Evolutionary conservation across 345 rosid genomes (phyloP).

Genomic region (Draba incana): DNA sequence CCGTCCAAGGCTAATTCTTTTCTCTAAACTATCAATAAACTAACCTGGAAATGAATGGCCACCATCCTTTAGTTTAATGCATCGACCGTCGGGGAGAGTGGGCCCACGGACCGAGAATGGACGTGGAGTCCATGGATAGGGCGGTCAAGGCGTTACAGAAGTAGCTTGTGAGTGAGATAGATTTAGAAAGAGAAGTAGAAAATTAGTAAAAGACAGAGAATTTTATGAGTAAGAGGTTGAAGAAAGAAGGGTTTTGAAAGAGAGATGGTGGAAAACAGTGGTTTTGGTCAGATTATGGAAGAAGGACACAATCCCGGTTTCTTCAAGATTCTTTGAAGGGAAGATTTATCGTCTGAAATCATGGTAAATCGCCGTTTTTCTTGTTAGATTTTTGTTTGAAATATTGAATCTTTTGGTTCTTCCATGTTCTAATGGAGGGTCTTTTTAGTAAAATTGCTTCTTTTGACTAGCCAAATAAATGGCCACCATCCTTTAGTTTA

Average conservation of each 20-base stretch:
- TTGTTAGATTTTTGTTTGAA: not conserved
- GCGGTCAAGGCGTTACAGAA: too few species aligned
- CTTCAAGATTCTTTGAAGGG: conserved; percentile 24
- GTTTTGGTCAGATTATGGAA: conserved; percentile 12
- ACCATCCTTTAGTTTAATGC: too few species aligned
- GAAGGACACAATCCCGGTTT: not conserved
- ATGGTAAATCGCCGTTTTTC: not conserved
- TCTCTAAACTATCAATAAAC: too few species aligned
- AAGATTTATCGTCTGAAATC: conserved; percentile 3
- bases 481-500: too few species aligned
- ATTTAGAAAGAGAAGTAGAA: not conserved
- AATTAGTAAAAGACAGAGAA: not conserved
- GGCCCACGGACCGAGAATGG: too few species aligned
- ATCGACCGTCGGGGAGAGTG: too few species aligned
- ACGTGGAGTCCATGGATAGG: too few species aligned
- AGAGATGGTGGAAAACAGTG: conserved; percentile 18
- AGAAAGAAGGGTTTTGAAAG: not conserved
- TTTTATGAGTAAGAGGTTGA: conserved; percentile 8
- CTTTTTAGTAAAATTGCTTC: not conserved
- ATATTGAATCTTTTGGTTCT: conserved; percentile 6
- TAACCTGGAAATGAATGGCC: too few species aligned
- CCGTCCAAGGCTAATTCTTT: too few species aligned
- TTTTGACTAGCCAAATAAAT: too few species aligned
- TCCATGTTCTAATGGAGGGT: not conserved
- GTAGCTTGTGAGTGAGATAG: not conserved